A percentile compares a stretch with the other conserved stretches of the same genome.
Conservation (phyloP, 148 eudicot genomes). For the Silene uniflora region DNA sequence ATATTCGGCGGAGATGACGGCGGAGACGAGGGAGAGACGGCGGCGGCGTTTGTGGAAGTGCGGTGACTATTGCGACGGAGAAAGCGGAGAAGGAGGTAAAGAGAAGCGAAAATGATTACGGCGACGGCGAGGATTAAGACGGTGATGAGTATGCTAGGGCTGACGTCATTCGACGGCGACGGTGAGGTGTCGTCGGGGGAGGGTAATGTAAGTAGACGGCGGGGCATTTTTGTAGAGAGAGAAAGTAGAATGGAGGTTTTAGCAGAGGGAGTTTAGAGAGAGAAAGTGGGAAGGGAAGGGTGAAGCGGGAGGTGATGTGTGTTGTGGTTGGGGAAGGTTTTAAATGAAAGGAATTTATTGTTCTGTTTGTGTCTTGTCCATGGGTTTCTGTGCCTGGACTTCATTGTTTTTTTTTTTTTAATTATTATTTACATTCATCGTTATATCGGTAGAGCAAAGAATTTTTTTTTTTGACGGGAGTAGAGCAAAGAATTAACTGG, state of each 20-base stretch:
- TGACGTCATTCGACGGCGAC: constrained; percentile 21
- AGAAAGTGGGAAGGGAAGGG: neutral
- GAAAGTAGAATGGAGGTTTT: neutral
- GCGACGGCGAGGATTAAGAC: constrained; percentile 51
- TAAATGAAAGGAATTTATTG: neutral
- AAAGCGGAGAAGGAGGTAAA: constrained; percentile 63
- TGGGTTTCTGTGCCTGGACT: too few relatives aligned
- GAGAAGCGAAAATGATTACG: constrained; percentile 51
- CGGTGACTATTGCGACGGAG: neutral
- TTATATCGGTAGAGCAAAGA: too few relatives aligned
- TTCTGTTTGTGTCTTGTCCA: too few relatives aligned
- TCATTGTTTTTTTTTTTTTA: too few relatives aligned
- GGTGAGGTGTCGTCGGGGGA: constrained; percentile 23
- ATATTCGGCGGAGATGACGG: constrained; percentile 4
- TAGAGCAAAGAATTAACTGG: too few relatives aligned
- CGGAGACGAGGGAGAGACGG: neutral
- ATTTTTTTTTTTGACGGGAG: too few relatives aligned
- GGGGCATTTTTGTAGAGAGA: constrained; percentile 6
- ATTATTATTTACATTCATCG: too few relatives aligned
- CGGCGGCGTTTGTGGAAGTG: neutral
- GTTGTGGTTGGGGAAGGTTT: neutral
- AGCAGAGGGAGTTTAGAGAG: neutral
- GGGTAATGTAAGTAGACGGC: neutral
- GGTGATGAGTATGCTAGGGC: constrained; percentile 35
- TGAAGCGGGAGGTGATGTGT: neutral